These are phyloP conservation scores for Penicillium sp. DNA, from an alignment of 2,329 filamentous ascomycete species.

Conservation along the genomic window DNA sequence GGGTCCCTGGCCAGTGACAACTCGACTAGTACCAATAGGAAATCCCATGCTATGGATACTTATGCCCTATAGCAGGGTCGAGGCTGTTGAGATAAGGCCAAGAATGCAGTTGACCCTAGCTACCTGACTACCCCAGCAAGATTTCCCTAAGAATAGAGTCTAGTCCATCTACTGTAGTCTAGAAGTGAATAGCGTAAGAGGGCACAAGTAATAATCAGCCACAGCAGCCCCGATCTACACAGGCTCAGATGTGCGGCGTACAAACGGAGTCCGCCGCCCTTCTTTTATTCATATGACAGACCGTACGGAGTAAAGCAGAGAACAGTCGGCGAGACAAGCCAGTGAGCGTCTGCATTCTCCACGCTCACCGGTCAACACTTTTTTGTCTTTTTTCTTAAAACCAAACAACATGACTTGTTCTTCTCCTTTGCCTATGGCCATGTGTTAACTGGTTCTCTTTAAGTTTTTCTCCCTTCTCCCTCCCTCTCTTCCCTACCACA, in stretches of 20 bases:
- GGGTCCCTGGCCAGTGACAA: no score
- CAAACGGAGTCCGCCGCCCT: conserved; percentile 7
- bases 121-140: no score
- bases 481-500: background rate
- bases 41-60: no score
- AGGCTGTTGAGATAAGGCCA: background rate
- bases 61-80: no score
- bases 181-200: no score
- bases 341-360: conserved; percentile 22
- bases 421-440: background rate
- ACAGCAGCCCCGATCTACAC: no score
- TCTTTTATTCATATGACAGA: conserved; percentile 17
- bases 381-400: background rate
- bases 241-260: conserved; percentile 2
- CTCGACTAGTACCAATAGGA: no score
- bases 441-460: background rate
- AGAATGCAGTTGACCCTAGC: background rate
- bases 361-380: conserved; percentile 19
- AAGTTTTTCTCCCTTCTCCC: conserved; percentile 7
- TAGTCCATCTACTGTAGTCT: no score
- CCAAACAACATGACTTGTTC: conserved; percentile 4
- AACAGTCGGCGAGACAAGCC: conserved; percentile 29
- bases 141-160: no score
- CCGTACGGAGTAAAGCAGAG: conserved; percentile 23
- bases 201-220: no score